Percentiles rank a stretch among this genome's conserved stretches.
These are phyloP conservation scores for Pseudocercospora macadamiae DNA, from an alignment of 2,329 filamentous ascomycete genomes.

Conservation along the genomic window DNA sequence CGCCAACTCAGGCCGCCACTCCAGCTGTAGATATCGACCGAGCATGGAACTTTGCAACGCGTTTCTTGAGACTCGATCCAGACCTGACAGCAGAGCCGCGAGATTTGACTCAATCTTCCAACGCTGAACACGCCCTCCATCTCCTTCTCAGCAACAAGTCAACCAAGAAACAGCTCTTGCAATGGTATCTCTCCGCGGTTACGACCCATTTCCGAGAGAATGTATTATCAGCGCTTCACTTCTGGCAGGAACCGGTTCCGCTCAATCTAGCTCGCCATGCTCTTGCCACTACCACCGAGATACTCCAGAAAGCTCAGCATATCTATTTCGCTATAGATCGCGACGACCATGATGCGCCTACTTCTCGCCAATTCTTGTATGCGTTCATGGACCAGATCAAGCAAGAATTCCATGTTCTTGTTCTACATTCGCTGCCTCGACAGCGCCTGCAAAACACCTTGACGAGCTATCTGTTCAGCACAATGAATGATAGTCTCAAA, in stretches of 20 bases:
- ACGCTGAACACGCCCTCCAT: slow-evolving; percentile 24
- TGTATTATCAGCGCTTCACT: slow-evolving; percentile 28
- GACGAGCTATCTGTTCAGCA: slow-evolving; percentile 29
- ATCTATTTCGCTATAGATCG: slow-evolving; percentile 37
- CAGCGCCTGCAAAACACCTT: slow-evolving; percentile 32
- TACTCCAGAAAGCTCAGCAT: slow-evolving; percentile 42
- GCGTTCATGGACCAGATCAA: slow-evolving; percentile 15
- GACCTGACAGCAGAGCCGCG: slow-evolving; percentile 1
- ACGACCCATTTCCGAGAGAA: slow-evolving; percentile 45
- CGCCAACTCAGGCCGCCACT: slow-evolving; percentile 46
- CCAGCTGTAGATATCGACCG: slow-evolving; percentile 42
- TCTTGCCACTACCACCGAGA: slow-evolving; percentile 41
- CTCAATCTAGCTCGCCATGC: slow-evolving; percentile 34
- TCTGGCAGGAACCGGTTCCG: slow-evolving; percentile 32
- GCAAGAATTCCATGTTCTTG: slow-evolving; percentile 30
- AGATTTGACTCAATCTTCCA: slow-evolving; percentile 7
- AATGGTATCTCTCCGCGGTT: slow-evolving; percentile 53
- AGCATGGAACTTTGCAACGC: slow-evolving; percentile 53
- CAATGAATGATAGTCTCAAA: slow-evolving; percentile 28
- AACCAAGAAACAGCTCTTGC: slow-evolving; percentile 38
- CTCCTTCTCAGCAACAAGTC: slow-evolving; percentile 15
- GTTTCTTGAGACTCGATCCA: slow-evolving; percentile 38
- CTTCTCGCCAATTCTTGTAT: background rate
- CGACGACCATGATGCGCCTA: background rate
- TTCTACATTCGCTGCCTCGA: slow-evolving; percentile 34